A percentile compares a stretch with the other conserved stretches of the same genome.
Conservation (phyloP, 305 asterid genomes). For the Fraxinus greggii region DNA sequence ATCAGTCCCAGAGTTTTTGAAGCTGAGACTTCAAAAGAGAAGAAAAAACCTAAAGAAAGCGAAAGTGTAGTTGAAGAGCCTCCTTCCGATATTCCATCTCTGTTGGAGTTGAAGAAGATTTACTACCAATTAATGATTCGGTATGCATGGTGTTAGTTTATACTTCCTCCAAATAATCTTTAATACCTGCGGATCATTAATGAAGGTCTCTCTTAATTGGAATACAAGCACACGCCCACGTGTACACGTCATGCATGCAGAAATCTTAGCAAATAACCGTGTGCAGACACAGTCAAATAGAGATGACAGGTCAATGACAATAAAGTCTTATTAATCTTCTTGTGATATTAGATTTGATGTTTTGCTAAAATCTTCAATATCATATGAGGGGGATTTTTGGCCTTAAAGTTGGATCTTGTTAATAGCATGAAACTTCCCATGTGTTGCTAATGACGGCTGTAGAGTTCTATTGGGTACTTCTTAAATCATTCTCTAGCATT, state of each 20-base stretch:
- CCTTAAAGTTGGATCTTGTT: neutral
- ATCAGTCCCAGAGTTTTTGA: constrained; percentile 93
- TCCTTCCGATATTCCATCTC: constrained; percentile 86
- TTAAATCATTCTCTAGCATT: neutral
- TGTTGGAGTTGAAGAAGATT: constrained; percentile 76
- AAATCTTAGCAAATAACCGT: neutral
- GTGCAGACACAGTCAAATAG: neutral
- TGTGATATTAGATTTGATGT: neutral
- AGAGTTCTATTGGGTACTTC: neutral
- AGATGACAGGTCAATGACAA: neutral
- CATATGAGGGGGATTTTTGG: neutral
- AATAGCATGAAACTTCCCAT: neutral
- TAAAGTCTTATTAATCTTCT: neutral
- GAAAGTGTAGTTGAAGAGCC: constrained; percentile 82
- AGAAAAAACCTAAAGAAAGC: constrained; percentile 86
- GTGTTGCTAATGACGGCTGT: neutral
- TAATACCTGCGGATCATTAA: neutral
- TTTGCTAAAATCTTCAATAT: neutral
- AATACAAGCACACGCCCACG: neutral
- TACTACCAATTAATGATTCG: constrained; percentile 89
- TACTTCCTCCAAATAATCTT: neutral
- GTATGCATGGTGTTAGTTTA: constrained; percentile 35
- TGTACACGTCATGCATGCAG: neutral
- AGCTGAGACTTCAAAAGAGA: constrained; percentile 79
- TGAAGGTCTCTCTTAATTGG: neutral